A percentile compares a stretch with the other conserved stretches of the same genome.
phyloP scores from a whole-genome alignment of 441 rosid genomes.

The Mallotus repandus region DNA sequence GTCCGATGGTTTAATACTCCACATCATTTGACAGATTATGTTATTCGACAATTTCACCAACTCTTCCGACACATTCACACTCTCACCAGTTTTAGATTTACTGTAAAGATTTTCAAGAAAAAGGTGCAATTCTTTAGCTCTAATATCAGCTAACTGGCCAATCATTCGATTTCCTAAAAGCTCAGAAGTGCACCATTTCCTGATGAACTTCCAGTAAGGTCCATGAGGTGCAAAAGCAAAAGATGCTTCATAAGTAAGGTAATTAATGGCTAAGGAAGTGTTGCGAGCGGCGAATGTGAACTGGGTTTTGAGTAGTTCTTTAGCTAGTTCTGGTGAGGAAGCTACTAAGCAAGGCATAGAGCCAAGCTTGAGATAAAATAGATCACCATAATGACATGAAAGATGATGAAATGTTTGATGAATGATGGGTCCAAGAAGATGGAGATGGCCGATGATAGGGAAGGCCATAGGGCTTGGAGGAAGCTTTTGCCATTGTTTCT shows the following conservation, averaged over 20 bases:
- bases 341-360: constrained; percentile 32
- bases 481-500: constrained; percentile 2
- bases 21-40: constrained; percentile 36
- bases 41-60: constrained; percentile 32
- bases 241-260: constrained; percentile 35
- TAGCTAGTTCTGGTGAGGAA: constrained; percentile 34
- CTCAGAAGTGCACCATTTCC: constrained; percentile 31
- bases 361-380: constrained; percentile 31
- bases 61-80: constrained; percentile 31
- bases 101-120: constrained; percentile 6
- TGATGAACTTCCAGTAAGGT: constrained; percentile 17
- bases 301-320: constrained; percentile 33
- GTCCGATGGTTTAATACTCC: constrained; percentile 24
- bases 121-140: constrained; percentile 23
- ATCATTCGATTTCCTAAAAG: constrained; percentile 27
- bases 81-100: constrained; percentile 18
- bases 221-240: constrained; percentile 37
- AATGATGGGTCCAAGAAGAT: constrained; percentile 34
- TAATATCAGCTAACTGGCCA: constrained; percentile 22
- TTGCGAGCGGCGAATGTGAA: constrained; percentile 26
- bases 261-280: constrained; percentile 25
- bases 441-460: constrained; percentile 44
- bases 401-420: constrained; percentile 31
- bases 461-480: constrained; percentile 37
- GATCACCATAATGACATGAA: constrained; percentile 26